These are phyloP conservation scores for Malus hybrid DNA, from an alignment of 331 rosid species.

Conservation along the genomic window DNA sequence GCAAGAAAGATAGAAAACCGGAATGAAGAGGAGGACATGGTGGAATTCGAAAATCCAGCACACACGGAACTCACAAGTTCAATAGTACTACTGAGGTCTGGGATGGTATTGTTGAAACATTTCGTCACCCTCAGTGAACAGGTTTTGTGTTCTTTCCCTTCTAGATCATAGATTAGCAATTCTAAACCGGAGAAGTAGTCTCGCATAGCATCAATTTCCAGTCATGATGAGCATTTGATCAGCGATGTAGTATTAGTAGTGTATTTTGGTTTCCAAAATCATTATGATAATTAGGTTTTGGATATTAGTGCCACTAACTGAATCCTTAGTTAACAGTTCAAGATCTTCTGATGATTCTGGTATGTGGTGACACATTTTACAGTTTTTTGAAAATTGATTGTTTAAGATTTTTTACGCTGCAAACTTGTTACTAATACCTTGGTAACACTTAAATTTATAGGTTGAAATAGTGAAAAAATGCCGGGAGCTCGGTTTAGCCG, in stretches of 20 bases:
- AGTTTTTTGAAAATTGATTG: too few relatives aligned
- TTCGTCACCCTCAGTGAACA: constrained; percentile 35
- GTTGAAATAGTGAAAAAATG: constrained; percentile 40
- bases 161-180: not conserved
- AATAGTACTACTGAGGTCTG: constrained; percentile 36
- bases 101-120: constrained; percentile 64
- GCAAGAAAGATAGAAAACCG: not conserved
- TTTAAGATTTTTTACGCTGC: not conserved
- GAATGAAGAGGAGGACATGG: constrained; percentile 4
- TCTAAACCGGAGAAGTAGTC: not conserved
- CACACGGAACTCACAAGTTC: not conserved
- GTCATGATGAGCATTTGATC: not conserved
- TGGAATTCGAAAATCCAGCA: not conserved
- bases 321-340: not conserved
- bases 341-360: not conserved
- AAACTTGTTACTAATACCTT: not conserved
- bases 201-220: not conserved
- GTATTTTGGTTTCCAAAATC: not conserved
- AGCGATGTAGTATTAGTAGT: not conserved
- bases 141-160: constrained; percentile 22
- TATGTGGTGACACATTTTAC: too few relatives aligned
- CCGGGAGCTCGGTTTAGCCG: constrained; percentile 19
- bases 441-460: constrained; percentile 14
- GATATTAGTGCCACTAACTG: not conserved
- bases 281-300: not conserved